These are phyloP conservation scores for Boletus huronensis DNA, from an alignment of 768 basidiomycete species.

Conservation along the genomic window DNA sequence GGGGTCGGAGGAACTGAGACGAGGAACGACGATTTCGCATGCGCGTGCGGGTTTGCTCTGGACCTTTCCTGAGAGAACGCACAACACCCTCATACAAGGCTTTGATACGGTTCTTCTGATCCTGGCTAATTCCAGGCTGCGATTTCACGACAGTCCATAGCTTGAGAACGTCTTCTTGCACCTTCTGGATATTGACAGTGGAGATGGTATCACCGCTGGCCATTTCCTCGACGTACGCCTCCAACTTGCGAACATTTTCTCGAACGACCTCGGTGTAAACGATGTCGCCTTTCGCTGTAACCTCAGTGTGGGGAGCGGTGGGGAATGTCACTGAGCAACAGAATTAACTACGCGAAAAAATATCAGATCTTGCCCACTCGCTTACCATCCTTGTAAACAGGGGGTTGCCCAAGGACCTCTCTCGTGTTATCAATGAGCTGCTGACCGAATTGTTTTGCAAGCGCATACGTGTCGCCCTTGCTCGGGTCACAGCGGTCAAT, in stretches of 20 bases:
- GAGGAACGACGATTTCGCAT: slow-evolving; percentile 83
- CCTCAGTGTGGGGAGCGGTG: slow-evolving; percentile 93
- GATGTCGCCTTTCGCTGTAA: slow-evolving; percentile 91
- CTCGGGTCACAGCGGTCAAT: slow-evolving; percentile 78
- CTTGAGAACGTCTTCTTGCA: slow-evolving; percentile 94
- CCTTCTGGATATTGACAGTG: slow-evolving; percentile 92
- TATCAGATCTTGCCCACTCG: slow-evolving; percentile 5
- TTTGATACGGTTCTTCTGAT: slow-evolving; percentile 95
- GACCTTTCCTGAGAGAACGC: slow-evolving; percentile 79
- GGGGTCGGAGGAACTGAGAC: slow-evolving; percentile 95
- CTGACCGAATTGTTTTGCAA: slow-evolving; percentile 97
- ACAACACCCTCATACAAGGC: slow-evolving; percentile 96
- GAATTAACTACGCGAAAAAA: background rate
- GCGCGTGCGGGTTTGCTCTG: slow-evolving; percentile 57
- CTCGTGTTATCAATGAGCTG: slow-evolving; percentile 92
- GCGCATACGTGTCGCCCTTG: slow-evolving; percentile 86
- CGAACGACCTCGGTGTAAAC: slow-evolving; percentile 93
- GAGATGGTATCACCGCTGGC: slow-evolving; percentile 89
- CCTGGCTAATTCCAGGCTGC: slow-evolving; percentile 94
- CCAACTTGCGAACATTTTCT: slow-evolving; percentile 94
- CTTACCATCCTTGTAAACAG: slow-evolving; percentile 93
- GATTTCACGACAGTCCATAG: slow-evolving; percentile 97
- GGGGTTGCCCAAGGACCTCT: slow-evolving; percentile 79
- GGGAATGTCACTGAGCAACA: slow-evolving; percentile 83
- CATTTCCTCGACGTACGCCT: slow-evolving; percentile 98